phyloP scores from a whole-genome alignment of 140 eudicot species.

The Erigeron philadelphicus region DNA sequence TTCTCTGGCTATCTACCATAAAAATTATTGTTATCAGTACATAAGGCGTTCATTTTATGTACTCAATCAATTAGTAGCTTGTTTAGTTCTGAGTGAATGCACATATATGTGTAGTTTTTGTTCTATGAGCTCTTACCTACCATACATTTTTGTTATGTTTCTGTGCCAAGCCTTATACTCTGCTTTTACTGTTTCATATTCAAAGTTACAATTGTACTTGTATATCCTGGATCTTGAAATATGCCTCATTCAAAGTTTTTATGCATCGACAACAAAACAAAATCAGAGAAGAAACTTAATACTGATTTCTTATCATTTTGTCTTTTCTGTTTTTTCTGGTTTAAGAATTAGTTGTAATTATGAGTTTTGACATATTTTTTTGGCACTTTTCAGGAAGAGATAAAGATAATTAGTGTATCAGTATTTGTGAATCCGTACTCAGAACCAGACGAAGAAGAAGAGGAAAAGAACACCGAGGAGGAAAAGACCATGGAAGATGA shows the following conservation, averaged over 20 bases:
- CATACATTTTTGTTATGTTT: not conserved
- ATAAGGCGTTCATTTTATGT: not conserved
- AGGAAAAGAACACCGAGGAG: slow-evolving; percentile 51
- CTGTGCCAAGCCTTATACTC: not conserved
- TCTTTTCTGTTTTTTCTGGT: not conserved
- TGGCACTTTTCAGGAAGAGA: slow-evolving; percentile 70
- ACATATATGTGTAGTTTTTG: not conserved
- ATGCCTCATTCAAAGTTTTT: not conserved
- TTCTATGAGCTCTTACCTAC: not conserved
- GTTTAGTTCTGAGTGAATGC: not conserved
- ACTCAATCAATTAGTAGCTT: not conserved
- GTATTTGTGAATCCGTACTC: slow-evolving; percentile 85
- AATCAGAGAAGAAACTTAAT: not conserved
- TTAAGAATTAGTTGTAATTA: not conserved
- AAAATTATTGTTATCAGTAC: not conserved
- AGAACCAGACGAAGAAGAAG: slow-evolving; percentile 78
- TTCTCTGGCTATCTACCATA: not conserved
- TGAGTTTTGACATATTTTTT: not conserved
- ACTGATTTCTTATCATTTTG: not conserved
- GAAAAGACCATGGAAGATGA: slow-evolving; percentile 52
- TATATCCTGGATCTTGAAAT: not conserved
- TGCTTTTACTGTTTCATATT: not conserved
- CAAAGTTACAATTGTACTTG: not conserved
- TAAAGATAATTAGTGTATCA: slow-evolving; percentile 66
- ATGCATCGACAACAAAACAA: not conserved